Evolutionary conservation across 352 stramenopile genomes (phyloP), one percentile per base, ranked within the genome.

Genomic region (Pythium diclinum): DNA sequence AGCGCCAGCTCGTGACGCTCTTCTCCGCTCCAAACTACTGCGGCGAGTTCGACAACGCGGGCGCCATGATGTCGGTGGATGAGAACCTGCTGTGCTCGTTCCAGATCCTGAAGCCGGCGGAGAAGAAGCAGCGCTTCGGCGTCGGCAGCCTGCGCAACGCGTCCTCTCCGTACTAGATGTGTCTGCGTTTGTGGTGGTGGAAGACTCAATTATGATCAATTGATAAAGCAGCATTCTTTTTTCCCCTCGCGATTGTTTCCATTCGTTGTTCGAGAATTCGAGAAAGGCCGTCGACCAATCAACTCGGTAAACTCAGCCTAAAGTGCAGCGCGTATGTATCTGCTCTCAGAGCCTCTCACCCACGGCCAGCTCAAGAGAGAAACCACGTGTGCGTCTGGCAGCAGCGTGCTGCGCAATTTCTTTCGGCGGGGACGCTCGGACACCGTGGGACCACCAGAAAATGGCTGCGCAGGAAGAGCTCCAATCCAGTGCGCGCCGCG

Each of bases 21-120:
- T 97, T 97, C 69, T 96, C 87, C 11, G 89, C 90, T 9, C 89
- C 91, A 0, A 97, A 97, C 73, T 98, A 97, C 74, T 97, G 88
- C 60, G 89, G 88, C 44, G 86, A 96, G 74, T 74, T 67, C 56
- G 81, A 92, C 74, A 92, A 92, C 52, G 83, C 83, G 36, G 83
- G 79, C 63, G 83, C 77, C n/a, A 90, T 92, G 78, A 92, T 92
- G 81, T 81, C 77, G 42, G 74, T 88, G 32, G 74, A 91, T 65
- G 71, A 89, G 61, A 76, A 84, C 63, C 67, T 92, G n/a, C 88
- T 89, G 71, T 88, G 82, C 59, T 89, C 75, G 42, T 84, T 89
- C 69, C 79, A 85, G 56, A 82, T 87, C 61, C 74, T 90, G 53
- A 91, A 91, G 67, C 84, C 84, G 2, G 78, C 81, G 6, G 83